Evolutionary conservation across 1,139 yeast genomes (phyloP).

Genomic region (Pneumocystis murina): DNA sequence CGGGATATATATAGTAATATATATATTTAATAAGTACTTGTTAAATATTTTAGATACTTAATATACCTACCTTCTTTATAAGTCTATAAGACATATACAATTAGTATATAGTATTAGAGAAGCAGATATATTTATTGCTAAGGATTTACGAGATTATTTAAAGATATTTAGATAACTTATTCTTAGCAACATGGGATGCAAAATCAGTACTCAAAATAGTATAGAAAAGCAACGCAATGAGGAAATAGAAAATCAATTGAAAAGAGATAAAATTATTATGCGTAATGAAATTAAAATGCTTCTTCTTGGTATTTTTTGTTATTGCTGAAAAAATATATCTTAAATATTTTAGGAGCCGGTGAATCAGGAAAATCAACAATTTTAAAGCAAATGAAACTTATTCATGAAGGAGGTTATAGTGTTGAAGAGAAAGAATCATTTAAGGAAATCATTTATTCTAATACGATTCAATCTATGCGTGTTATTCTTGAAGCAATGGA

Average conservation of each 20-base stretch:
- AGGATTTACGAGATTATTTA: not conserved
- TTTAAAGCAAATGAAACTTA: slow-evolving; percentile 72
- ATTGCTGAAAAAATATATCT: slow-evolving; percentile 34
- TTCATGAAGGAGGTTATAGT: slow-evolving; percentile 78
- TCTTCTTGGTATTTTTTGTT: slow-evolving; percentile 11
- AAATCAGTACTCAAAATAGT: slow-evolving; percentile 19
- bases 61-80: too few relatives aligned
- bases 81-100: not conserved
- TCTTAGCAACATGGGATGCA: slow-evolving; percentile 4
- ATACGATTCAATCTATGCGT: slow-evolving; percentile 78
- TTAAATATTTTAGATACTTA: too few relatives aligned
- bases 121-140: not conserved
- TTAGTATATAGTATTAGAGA: not conserved
- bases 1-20: too few relatives aligned
- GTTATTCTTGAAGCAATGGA: slow-evolving; percentile 39
- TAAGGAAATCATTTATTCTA: slow-evolving; percentile 87
- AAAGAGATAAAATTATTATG: slow-evolving; percentile 37
- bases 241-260: slow-evolving; percentile 52
- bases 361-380: slow-evolving; percentile 95
- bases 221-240: slow-evolving; percentile 34
- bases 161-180: not conserved
- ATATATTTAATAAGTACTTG: too few relatives aligned
- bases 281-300: slow-evolving; percentile 24
- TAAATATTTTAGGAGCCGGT: slow-evolving; percentile 78
- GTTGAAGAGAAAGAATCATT: slow-evolving; percentile 69